phyloP scores from a whole-genome alignment of 371 early-diverging fungal genomes.

The Mortierella sp. region DNA sequence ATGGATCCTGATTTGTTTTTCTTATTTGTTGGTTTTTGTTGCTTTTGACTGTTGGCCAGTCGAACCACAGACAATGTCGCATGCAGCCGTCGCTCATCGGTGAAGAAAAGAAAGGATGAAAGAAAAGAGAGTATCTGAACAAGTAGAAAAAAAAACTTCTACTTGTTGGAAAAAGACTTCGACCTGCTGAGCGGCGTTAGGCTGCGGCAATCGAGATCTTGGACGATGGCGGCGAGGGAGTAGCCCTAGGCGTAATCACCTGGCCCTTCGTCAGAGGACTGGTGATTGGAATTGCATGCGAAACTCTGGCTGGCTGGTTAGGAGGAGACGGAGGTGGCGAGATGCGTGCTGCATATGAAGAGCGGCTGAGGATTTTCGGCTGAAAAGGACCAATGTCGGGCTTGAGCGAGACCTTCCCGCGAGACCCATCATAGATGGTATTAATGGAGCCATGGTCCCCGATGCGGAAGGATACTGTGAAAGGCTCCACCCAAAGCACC shows the following conservation, averaged over 20 bases:
- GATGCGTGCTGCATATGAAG: slow-evolving; percentile 61
- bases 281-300: slow-evolving; percentile 53
- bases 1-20: neutral
- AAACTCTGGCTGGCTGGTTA: slow-evolving; percentile 33
- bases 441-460: slow-evolving; percentile 80
- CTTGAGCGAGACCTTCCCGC: slow-evolving; percentile 59
- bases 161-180: too few relatives aligned
- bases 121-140: neutral
- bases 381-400: too few relatives aligned
- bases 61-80: slow-evolving; percentile 2
- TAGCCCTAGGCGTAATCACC: slow-evolving; percentile 43
- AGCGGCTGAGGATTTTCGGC: slow-evolving; percentile 21
- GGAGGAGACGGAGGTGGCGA: slow-evolving; percentile 63
- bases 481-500: slow-evolving; percentile 85
- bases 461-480: slow-evolving; percentile 75
- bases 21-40: slow-evolving; percentile 3
- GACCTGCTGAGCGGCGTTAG: slow-evolving; percentile 9
- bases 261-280: slow-evolving; percentile 60
- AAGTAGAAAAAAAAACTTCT: neutral
- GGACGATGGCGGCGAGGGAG: slow-evolving; percentile 40
- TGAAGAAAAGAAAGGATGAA: neutral
- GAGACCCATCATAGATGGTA: slow-evolving; percentile 74
- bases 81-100: slow-evolving; percentile 12
- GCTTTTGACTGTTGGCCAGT: neutral
- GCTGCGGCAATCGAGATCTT: slow-evolving; percentile 40